A percentile compares a stretch with the other conserved stretches of the same genome.
Conservation (phyloP, 768 basidiomycete genomes). For the Leucocoprinus sp. region DNA sequence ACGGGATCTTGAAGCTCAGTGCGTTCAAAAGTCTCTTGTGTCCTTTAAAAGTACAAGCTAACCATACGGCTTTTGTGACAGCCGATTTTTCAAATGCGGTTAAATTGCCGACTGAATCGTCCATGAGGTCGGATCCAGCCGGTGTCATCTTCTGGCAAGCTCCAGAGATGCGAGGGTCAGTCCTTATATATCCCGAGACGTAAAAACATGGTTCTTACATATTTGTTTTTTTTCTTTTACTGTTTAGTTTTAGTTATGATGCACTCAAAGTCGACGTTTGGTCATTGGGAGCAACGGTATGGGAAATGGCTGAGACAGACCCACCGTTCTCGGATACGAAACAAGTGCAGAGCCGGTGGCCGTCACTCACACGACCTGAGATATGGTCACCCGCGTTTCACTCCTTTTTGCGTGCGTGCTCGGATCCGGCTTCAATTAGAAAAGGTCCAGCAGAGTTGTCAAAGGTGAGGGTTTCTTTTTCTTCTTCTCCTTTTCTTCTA, state of each 20-base stretch:
- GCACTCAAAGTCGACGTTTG: slow-evolving; percentile 71
- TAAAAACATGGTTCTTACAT: too few species aligned
- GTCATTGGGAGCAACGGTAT: slow-evolving; percentile 77
- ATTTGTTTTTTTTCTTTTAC: too few species aligned
- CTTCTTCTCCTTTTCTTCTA: too few species aligned
- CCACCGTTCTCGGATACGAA: slow-evolving; percentile 64
- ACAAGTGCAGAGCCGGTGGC: slow-evolving; percentile 56
- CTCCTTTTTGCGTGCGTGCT: slow-evolving; percentile 63
- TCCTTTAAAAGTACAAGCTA: too few species aligned
- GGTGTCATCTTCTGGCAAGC: slow-evolving; percentile 85
- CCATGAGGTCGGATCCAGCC: slow-evolving; percentile 47
- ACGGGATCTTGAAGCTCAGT: slow-evolving; percentile 73
- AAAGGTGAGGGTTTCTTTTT: slow-evolving; percentile 36
- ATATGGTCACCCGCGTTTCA: slow-evolving; percentile 62
- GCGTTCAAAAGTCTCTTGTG: slow-evolving; percentile 19
- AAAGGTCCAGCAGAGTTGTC: slow-evolving; percentile 50
- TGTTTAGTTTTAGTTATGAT: slow-evolving; percentile 55
- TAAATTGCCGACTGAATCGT: slow-evolving; percentile 41
- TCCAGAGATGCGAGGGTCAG: slow-evolving; percentile 69
- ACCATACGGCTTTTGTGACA: too few species aligned
- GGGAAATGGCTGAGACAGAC: slow-evolving; percentile 71
- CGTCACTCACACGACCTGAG: slow-evolving; percentile 48
- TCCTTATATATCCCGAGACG: too few species aligned
- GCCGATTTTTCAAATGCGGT: slow-evolving; percentile 81
- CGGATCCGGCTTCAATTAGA: slow-evolving; percentile 46